Evolutionary conservation across 1,284 basidiomycete species (phyloP), one percentile per base, ranked within the genome.

Genomic region (Takashimella tepidaria): DNA sequence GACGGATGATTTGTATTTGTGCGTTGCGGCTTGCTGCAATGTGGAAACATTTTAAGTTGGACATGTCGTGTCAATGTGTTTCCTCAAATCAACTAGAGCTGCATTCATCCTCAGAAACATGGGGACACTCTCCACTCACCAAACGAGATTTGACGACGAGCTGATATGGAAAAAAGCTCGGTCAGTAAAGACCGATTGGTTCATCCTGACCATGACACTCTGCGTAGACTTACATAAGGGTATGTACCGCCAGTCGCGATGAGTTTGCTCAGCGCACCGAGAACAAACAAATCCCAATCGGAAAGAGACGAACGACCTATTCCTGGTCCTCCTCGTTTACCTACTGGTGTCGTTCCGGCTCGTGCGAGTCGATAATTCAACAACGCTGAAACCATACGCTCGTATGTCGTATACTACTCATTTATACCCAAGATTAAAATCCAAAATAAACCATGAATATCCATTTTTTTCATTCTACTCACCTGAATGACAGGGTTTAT

Each of bases 401-500:
- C 87, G 56, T 85, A 96, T 0, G 87, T 82, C 5, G 88, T 92
- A 68, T 92, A 92, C 67, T 70, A 50, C 3, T 11, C 20, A 52
- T 57, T 16, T 13, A 41, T 16, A 23, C 5, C 41, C 2, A 12
- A 20, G 41, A 20, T 50, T 20, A 21, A 25, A 12, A 37, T 11
- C 22, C 41, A n/a, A n/a, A 6, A 4, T 49, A 21, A 19, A 11
- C 13, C 27, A 19, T 45, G 11, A 21, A n/a, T 43, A 19, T 40
- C 11, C 37, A 40, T 11, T 40, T 19, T 40, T 11, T 40, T 11
- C 37, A 12, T 13, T 47, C 11, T 2, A 57, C 73, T 47, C 37
- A 77, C 77, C 70, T 82, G 82, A 42, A 98, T 80, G 31, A 99
- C 89, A 6, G 96, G 96, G 75, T 99, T 99, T 66, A 92, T 83